Conservation (phyloP, 768 basidiomycete genomes). For the Suillus clintonianus region DNA sequence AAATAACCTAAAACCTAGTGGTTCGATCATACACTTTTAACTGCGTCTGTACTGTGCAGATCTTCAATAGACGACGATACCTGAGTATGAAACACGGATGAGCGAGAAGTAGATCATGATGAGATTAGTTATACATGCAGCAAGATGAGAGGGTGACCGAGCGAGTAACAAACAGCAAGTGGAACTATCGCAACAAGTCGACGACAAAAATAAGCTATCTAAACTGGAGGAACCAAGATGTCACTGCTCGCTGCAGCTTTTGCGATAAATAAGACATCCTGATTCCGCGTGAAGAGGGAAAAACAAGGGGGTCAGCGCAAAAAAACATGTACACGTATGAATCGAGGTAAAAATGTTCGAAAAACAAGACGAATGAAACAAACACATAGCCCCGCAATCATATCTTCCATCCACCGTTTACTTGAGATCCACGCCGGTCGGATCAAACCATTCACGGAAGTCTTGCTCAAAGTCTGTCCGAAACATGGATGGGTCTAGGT, state of each 20-base stretch:
- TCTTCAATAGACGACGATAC: background rate
- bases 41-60: background rate
- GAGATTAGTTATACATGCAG: conserved; percentile 21
- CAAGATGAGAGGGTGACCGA: conserved; percentile 4
- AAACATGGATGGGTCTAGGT: conserved; percentile 42
- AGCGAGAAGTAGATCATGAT: background rate
- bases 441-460: conserved; percentile 77
- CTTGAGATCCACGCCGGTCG: conserved; percentile 41
- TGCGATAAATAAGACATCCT: conserved; percentile 29
- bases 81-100: background rate
- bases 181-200: conserved; percentile 13
- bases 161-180: conserved; percentile 4
- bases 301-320: conserved; percentile 7
- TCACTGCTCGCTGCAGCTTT: conserved; percentile 24
- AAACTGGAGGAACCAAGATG: conserved; percentile 9
- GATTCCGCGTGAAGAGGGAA: conserved; percentile 14
- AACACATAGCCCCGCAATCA: conserved; percentile 7
- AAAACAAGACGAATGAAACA: conserved; percentile 13
- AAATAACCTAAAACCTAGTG: background rate
- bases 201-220: conserved; percentile 15
- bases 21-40: background rate
- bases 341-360: conserved; percentile 8
- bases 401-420: conserved; percentile 10
- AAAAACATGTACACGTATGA: conserved; percentile 20
- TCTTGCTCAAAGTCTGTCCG: conserved; percentile 64